A percentile compares a stretch with the other conserved stretches of the same genome.
These are phyloP conservation scores for Claviceps monticola DNA, from an alignment of 2,329 filamentous ascomycete genomes.

Conservation along the genomic window DNA sequence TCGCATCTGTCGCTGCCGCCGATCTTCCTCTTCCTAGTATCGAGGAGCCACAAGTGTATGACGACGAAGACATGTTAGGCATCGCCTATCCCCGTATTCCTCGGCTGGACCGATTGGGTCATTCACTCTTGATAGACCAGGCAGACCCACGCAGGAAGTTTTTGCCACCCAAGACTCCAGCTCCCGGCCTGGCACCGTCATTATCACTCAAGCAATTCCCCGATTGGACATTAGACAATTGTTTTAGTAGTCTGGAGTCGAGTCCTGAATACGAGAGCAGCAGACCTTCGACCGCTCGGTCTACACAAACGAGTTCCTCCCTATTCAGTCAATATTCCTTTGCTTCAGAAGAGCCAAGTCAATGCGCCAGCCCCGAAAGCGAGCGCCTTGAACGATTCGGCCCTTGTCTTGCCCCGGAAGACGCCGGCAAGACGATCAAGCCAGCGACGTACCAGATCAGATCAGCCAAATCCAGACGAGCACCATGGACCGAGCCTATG, in stretches of 20 bases:
- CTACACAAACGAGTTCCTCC: conserved; percentile 43
- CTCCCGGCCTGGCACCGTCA: conserved; percentile 30
- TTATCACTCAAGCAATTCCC: conserved; percentile 36
- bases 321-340: conserved; percentile 43
- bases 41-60: conserved; percentile 36
- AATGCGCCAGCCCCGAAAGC: conserved; percentile 37
- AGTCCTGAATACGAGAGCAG: conserved; percentile 46
- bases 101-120: conserved; percentile 20
- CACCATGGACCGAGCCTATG: conserved; percentile 52
- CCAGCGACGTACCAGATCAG: conserved; percentile 4
- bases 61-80: conserved; percentile 29
- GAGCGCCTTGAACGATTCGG: conserved; percentile 14
- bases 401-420: conserved; percentile 14
- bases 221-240: conserved; percentile 44
- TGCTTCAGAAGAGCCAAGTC: conserved; percentile 39
- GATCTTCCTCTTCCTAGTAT: conserved; percentile 53
- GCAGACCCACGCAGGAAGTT: conserved; percentile 27
- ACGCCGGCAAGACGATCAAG: conserved; percentile 19
- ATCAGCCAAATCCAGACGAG: conserved; percentile 29
- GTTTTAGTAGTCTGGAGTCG: conserved; percentile 42
- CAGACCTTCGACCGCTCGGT: conserved; percentile 44
- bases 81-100: conserved; percentile 19
- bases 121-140: conserved; percentile 14
- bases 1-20: conserved; percentile 52
- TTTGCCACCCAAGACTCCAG: conserved; percentile 47